Conservation (phyloP, 192 early-diverging fungal genomes). For the Paraglomus occultum region DNA sequence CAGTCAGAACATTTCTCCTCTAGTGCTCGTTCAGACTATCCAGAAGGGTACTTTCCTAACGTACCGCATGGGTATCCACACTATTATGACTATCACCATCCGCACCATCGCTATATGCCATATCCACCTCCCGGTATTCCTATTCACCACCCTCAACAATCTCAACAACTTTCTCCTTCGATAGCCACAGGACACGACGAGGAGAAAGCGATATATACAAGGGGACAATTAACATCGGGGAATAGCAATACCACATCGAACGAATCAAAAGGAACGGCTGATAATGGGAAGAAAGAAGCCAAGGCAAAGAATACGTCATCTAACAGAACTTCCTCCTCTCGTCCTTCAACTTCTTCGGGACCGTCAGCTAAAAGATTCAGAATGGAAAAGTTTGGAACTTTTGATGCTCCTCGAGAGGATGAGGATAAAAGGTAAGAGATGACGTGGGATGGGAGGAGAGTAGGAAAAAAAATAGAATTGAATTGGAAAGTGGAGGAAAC, state of each 20-base stretch:
- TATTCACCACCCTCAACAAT: conserved; percentile 8
- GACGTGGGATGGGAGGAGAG: too few species aligned
- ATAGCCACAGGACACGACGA: not conserved
- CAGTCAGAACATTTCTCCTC: too few species aligned
- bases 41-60: conserved; percentile 1
- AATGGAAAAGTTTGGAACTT: conserved; percentile 22
- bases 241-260: not conserved
- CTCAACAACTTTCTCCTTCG: not conserved
- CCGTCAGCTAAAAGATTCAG: not conserved
- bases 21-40: not conserved
- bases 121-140: conserved; percentile 3
- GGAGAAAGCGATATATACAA: not conserved
- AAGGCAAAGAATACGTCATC: too few species aligned
- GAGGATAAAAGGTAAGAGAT: conserved; percentile 12
- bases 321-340: too few species aligned
- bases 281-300: not conserved
- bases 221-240: not conserved
- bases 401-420: conserved; percentile 18
- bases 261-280: not conserved
- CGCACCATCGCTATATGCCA: conserved; percentile 18
- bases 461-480: too few species aligned
- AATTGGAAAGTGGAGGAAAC: too few species aligned
- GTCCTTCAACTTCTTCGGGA: not conserved
- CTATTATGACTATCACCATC: conserved; percentile 18
- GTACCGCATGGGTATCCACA: conserved; percentile 14